A percentile compares a stretch with the other conserved stretches of the same genome.
These are phyloP conservation scores for Penicillium subrubescens DNA, from an alignment of 495 filamentous ascomycete species.

Conservation along the genomic window DNA sequence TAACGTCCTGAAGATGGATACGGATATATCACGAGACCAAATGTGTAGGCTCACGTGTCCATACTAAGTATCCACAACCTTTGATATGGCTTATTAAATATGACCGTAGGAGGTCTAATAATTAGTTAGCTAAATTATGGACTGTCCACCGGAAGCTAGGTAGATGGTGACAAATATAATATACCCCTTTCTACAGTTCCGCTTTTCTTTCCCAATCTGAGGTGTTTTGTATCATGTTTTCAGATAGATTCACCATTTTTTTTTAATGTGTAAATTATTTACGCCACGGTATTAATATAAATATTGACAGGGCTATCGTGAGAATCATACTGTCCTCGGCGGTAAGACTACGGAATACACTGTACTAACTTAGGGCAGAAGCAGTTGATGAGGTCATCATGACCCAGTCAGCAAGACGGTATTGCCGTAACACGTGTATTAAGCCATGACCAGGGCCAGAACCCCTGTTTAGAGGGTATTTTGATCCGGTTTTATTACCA, in stretches of 20 bases:
- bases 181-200: no score
- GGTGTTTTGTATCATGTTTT: background rate
- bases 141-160: no score
- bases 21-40: background rate
- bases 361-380: background rate
- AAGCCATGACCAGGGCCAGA: background rate
- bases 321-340: background rate
- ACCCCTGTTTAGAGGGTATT: background rate
- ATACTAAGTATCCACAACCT: background rate
- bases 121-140: no score
- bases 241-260: background rate
- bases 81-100: no score
- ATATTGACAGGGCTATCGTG: background rate
- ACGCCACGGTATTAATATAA: background rate
- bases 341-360: background rate
- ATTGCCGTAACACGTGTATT: constrained; percentile 10
- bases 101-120: no score
- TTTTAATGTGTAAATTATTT: background rate
- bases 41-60: background rate
- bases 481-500: constrained; percentile 10
- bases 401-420: background rate
- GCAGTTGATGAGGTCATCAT: constrained; percentile 26
- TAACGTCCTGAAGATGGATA: no score
- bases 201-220: no score
- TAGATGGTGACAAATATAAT: no score